A percentile compares a stretch with the other conserved stretches of the same genome.
phyloP scores from a whole-genome alignment of 2,329 filamentous ascomycete genomes.

The Lachnellula cervina region DNA sequence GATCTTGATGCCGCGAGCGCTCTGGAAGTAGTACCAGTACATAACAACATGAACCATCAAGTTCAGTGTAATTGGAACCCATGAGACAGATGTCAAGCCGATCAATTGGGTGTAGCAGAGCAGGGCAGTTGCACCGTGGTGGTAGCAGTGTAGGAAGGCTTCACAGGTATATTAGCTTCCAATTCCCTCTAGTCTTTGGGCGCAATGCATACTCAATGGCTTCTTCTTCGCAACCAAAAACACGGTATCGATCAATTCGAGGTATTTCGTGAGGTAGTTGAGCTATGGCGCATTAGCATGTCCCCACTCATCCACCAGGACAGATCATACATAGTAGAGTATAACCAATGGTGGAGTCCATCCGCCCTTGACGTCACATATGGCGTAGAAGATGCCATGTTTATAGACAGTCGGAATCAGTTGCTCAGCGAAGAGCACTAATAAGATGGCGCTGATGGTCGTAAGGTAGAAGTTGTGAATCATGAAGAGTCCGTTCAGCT shows the following conservation, averaged over 20 bases:
- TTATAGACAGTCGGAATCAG: slow-evolving; percentile 76
- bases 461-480: slow-evolving; percentile 96
- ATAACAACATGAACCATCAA: slow-evolving; percentile 93
- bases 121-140: slow-evolving; percentile 93
- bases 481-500: slow-evolving; percentile 86
- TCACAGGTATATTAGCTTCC: slow-evolving; percentile 30
- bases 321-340: slow-evolving; percentile 80
- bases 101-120: slow-evolving; percentile 98
- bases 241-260: slow-evolving; percentile 90
- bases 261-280: slow-evolving; percentile 97
- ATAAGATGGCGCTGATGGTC: slow-evolving; percentile 70
- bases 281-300: slow-evolving; percentile 50
- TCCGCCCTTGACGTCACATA: slow-evolving; percentile 76
- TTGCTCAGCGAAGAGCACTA: slow-evolving; percentile 87
- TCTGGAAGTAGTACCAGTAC: slow-evolving; percentile 99
- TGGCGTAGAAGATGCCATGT: slow-evolving; percentile 80
- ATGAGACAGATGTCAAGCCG: slow-evolving; percentile 87
- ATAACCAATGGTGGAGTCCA: slow-evolving; percentile 93
- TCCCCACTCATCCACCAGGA: not conserved
- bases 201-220: slow-evolving; percentile 65
- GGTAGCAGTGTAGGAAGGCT: slow-evolving; percentile 98
- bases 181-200: not conserved
- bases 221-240: slow-evolving; percentile 99
- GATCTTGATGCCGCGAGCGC: slow-evolving; percentile 87
- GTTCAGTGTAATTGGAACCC: slow-evolving; percentile 92